Evolutionary conservation across 352 stramenopile genomes (phyloP), one percentile per base, ranked within the genome.

Genomic region (Phytopythium aichiense): DNA sequence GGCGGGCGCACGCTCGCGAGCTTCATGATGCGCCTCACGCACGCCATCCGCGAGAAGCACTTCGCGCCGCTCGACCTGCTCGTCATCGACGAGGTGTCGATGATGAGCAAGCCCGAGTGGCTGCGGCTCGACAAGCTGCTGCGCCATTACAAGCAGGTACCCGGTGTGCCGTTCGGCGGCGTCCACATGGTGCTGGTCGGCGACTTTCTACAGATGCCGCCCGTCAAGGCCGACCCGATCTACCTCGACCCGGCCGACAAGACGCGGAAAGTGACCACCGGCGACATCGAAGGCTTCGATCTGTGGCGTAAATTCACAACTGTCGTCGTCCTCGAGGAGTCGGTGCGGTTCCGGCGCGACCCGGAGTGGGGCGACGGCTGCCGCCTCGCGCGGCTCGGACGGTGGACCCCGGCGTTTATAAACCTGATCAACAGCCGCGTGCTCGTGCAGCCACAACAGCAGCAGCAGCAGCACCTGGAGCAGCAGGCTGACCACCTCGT

Each of bases 381-480:
- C 22, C 43, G 31, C 1, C 22, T 20, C 25, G 56, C 56, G 0
- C 56, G 56, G 15, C 33, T 53, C 28, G 56, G 56, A 4, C 33
- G 45, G 22, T 61, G 56, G 56, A 61, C 42, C 15, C n/a, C n/a
- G 13, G 56, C n/a, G 16, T 61, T 61, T 23, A 28, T 43, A 25
- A 20, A 56, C 8, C 16, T 56, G 31, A 43, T 63, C 45, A 63
- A 60, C 55, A 60, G 55, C 25, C 55, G 55, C 12, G 55, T 60
- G 13, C 37, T 60, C 37, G 22, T 28, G 37, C 42, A 3, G 16
- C 31, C 5, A 4, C 5, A 37, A 9, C 4, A 37, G 5, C 31
- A 9, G 31, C 9, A 37, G 15, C 40, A 7, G n/a, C n/a, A n/a
- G n/a, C n/a, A n/a, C n/a, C n/a, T n/a, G n/a, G n/a, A n/a, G n/a